phyloP scores from a whole-genome alignment of 345 rosid genomes.

The Aegle marmelos region DNA sequence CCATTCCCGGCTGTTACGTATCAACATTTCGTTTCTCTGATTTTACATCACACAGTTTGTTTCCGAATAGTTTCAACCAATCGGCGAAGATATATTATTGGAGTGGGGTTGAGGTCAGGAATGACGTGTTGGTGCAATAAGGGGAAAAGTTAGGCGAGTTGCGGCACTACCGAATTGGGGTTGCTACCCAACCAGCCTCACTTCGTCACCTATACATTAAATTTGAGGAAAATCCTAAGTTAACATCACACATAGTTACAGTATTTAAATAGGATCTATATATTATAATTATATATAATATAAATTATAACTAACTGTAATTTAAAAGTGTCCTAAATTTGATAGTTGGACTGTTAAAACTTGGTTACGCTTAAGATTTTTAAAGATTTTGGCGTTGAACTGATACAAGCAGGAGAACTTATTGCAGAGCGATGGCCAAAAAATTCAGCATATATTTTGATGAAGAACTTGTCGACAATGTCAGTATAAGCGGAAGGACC shows the following conservation, averaged over 20 bases:
- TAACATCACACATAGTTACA: too few species aligned
- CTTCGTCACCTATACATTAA: too few species aligned
- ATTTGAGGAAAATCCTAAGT: too few species aligned
- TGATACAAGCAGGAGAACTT: constrained; percentile 8
- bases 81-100: not conserved
- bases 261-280: too few species aligned
- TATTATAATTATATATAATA: too few species aligned
- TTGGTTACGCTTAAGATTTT: too few species aligned
- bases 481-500: constrained; percentile 39
- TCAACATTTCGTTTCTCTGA: not conserved
- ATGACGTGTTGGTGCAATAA: not conserved
- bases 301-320: too few species aligned
- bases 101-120: constrained; percentile 7
- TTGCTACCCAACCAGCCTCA: not conserved
- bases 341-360: too few species aligned
- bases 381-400: constrained; percentile 21
- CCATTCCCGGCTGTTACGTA: too few species aligned
- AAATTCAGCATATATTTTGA: constrained; percentile 58
- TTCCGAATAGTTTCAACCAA: too few species aligned
- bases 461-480: constrained; percentile 69
- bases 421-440: constrained; percentile 11
- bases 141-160: not conserved
- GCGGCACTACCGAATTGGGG: not conserved
- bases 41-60: not conserved
- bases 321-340: too few species aligned